phyloP scores from a whole-genome alignment of 2,329 filamentous ascomycete species.

The Colletotrichum destructivum region DNA sequence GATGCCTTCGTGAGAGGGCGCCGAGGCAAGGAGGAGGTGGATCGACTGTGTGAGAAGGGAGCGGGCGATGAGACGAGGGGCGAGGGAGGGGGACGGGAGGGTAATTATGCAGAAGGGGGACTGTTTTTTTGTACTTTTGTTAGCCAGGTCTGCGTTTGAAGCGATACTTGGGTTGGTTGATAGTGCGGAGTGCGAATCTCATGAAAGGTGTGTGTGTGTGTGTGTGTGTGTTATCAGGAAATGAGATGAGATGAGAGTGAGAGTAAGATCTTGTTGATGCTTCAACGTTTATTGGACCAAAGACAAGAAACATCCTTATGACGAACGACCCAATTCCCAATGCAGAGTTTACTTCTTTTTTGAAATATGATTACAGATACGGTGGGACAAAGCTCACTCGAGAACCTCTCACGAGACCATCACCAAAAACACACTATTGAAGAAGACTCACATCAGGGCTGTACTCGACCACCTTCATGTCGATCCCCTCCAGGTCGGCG shows the following conservation, averaged over 20 bases:
- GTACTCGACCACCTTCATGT: constrained; percentile 83
- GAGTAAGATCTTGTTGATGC: too few species aligned
- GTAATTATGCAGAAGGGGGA: constrained; percentile 88
- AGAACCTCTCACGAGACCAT: not conserved
- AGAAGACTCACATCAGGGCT: constrained; percentile 74
- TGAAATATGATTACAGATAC: too few species aligned
- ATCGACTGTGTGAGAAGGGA: constrained; percentile 88
- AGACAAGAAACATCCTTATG: not conserved
- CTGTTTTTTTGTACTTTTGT: constrained; percentile 59
- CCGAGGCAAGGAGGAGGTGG: constrained; percentile 90
- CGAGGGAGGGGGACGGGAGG: constrained; percentile 76
- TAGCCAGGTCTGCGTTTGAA: not conserved
- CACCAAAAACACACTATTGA: not conserved
- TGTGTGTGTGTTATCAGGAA: too few species aligned
- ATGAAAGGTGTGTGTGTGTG: not conserved
- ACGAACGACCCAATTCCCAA: not conserved
- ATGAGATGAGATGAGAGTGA: too few species aligned
- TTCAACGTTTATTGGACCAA: too few species aligned
- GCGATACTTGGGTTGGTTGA: not conserved
- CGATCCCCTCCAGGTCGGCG: constrained; percentile 76
- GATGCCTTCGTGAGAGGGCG: constrained; percentile 75
- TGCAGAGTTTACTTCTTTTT: too few species aligned
- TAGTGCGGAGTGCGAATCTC: not conserved
- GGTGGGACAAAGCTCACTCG: not conserved
- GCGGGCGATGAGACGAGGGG: constrained; percentile 77